Conservation (phyloP, 2,329 filamentous ascomycete genomes). For the Nigrospora sphaerica region DNA sequence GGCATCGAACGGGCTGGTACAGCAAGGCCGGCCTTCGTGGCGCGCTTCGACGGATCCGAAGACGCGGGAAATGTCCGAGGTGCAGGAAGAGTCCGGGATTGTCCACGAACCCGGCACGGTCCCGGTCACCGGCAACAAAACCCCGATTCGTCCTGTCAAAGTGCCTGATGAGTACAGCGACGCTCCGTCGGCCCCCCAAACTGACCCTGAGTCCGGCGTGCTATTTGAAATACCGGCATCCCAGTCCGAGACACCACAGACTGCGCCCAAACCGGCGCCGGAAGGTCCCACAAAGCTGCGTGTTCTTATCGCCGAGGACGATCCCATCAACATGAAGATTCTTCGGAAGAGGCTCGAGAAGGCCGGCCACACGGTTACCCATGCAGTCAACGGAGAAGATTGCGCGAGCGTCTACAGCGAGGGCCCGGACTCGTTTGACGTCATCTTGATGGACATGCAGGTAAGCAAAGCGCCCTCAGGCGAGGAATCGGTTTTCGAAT, state of each 20-base stretch:
- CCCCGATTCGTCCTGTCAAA: conserved; percentile 38
- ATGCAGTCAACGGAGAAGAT: conserved; percentile 79
- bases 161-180: conserved; percentile 39
- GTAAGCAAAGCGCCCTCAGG: conserved; percentile 36
- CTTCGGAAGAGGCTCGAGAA: conserved; percentile 75
- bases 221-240: conserved; percentile 26
- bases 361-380: conserved; percentile 60
- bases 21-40: too few relatives aligned
- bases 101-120: too few relatives aligned
- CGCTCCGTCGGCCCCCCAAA: conserved; percentile 20
- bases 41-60: too few relatives aligned
- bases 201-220: conserved; percentile 23
- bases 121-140: conserved; percentile 32
- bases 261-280: background rate
- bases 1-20: too few relatives aligned
- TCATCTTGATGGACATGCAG: conserved; percentile 90
- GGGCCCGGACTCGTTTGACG: conserved; percentile 58
- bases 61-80: too few relatives aligned
- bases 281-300: conserved; percentile 37
- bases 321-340: conserved; percentile 80
- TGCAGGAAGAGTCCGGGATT: too few relatives aligned
- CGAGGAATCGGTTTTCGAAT: background rate
- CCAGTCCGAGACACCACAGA: background rate
- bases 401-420: conserved; percentile 67
- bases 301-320: conserved; percentile 79